A percentile compares a stretch with the other conserved stretches of the same genome.
These are phyloP conservation scores for Fusarium papillatum DNA, from an alignment of 2,329 filamentous ascomycete genomes.

Conservation along the genomic window DNA sequence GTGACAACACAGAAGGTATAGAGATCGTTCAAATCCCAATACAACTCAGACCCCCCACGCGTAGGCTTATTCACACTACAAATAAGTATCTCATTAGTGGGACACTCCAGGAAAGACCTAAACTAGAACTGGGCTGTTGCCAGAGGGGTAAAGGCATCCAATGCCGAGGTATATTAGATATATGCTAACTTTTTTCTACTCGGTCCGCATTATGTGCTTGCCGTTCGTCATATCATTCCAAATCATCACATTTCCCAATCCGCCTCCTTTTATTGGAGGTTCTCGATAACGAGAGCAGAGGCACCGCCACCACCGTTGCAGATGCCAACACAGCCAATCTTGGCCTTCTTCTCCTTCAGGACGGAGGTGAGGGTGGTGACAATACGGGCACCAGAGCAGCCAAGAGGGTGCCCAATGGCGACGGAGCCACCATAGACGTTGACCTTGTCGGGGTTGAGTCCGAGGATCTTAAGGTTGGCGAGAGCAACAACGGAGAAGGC, in stretches of 20 bases:
- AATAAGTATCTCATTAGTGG: not conserved
- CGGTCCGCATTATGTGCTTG: slow-evolving; percentile 29
- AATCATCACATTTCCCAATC: slow-evolving; percentile 36
- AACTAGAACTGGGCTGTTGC: not conserved
- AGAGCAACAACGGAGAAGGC: slow-evolving; percentile 97
- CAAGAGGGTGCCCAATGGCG: slow-evolving; percentile 94
- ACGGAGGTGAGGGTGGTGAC: slow-evolving; percentile 91
- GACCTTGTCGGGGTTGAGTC: slow-evolving; percentile 85
- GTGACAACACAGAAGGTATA: not conserved
- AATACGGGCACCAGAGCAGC: slow-evolving; percentile 94
- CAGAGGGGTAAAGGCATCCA: not conserved
- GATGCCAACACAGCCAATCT: slow-evolving; percentile 94
- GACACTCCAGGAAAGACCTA: not conserved
- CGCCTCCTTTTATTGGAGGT: slow-evolving; percentile 62
- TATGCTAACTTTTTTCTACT: slow-evolving; percentile 37
- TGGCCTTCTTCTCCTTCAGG: slow-evolving; percentile 89
- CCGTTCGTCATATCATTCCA: slow-evolving; percentile 39
- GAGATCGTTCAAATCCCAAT: not conserved
- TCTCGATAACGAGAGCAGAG: slow-evolving; percentile 93
- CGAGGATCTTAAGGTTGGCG: slow-evolving; percentile 94
- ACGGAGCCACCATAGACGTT: slow-evolving; percentile 97
- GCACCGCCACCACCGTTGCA: slow-evolving; percentile 99
- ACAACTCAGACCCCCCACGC: not conserved
- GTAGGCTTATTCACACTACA: not conserved
- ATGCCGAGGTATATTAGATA: slow-evolving; percentile 31